Percentiles rank a stretch among this genome's conserved stretches.
Conservation (phyloP, 2,329 filamentous ascomycete species). For the Aspergillus hiratsukae region DNA sequence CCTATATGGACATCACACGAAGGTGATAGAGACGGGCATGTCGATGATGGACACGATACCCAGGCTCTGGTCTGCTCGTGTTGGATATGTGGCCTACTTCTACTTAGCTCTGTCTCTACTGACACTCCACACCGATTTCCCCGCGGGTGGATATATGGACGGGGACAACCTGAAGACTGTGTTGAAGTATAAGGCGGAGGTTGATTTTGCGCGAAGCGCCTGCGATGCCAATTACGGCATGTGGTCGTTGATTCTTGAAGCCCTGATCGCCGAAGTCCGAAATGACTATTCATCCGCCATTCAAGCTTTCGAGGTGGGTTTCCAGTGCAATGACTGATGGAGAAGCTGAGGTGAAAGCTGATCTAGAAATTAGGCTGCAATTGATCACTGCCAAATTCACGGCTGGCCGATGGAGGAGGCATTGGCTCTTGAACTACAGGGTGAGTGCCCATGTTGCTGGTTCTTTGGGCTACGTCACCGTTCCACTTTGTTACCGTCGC, state of each 20-base stretch:
- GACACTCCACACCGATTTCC: conserved; percentile 41
- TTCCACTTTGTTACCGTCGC: neutral
- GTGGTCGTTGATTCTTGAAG: conserved; percentile 54
- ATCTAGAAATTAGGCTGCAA: conserved; percentile 48
- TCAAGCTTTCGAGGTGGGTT: conserved; percentile 31
- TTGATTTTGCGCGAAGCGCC: conserved; percentile 49
- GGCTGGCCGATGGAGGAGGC: conserved; percentile 57
- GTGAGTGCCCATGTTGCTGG: conserved; percentile 17
- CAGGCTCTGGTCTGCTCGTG: conserved; percentile 45
- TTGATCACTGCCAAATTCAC: conserved; percentile 58
- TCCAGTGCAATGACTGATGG: neutral
- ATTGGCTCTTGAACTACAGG: conserved; percentile 57
- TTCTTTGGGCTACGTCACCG: neutral
- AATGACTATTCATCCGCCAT: conserved; percentile 45
- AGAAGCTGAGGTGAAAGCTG: neutral
- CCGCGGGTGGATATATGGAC: conserved; percentile 40
- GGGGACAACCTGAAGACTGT: conserved; percentile 46
- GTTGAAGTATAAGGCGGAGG: conserved; percentile 46
- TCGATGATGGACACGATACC: conserved; percentile 39
- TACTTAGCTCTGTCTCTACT: conserved; percentile 43
- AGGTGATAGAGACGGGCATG: conserved; percentile 41
- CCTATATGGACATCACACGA: conserved; percentile 43
- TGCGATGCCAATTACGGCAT: conserved; percentile 58
- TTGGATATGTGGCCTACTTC: conserved; percentile 42
- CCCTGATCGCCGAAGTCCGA: conserved; percentile 50